These are phyloP conservation scores for Mucor piriformis DNA, from an alignment of 371 early-diverging fungal genomes.

Conservation along the genomic window DNA sequence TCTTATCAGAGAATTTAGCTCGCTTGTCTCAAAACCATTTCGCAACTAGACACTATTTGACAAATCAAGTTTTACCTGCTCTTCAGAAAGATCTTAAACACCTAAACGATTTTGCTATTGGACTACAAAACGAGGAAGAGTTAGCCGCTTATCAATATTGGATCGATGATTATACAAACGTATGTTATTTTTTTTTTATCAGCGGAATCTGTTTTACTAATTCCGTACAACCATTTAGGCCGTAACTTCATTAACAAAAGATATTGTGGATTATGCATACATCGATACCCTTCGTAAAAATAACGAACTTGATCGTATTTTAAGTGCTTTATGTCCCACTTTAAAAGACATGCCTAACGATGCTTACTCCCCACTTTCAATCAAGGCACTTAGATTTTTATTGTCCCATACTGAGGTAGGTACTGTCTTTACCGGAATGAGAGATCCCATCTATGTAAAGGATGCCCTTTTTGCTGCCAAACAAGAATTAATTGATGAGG, in stretches of 20 bases:
- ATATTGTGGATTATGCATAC: conserved; percentile 56
- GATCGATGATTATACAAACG: conserved; percentile 45
- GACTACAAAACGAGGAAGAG: conserved; percentile 21
- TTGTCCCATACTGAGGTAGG: conserved; percentile 60
- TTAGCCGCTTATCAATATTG: conserved; percentile 31
- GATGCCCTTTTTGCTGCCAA: conserved; percentile 54
- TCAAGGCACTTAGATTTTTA: conserved; percentile 53
- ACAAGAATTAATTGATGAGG: conserved; percentile 18
- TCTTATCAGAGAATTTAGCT: conserved; percentile 66
- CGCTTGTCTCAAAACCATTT: conserved; percentile 68
- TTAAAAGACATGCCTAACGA: conserved; percentile 29
- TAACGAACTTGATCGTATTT: conserved; percentile 64
- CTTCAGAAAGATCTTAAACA: conserved; percentile 57
- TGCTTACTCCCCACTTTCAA: conserved; percentile 58
- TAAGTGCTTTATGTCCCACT: conserved; percentile 57
- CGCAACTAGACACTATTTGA: conserved; percentile 71
- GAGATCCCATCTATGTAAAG: conserved; percentile 61
- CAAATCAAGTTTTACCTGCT: conserved; percentile 64
- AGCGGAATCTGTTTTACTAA: not conserved
- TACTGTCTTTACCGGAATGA: conserved; percentile 77
- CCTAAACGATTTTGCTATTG: conserved; percentile 38
- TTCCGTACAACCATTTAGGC: too few relatives aligned
- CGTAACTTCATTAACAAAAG: conserved; percentile 26
- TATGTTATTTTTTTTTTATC: conserved; percentile 11
- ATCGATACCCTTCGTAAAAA: conserved; percentile 65